These are phyloP conservation scores for Neospora caninum DNA, from an alignment of 169 alveolate species.

Conservation along the genomic window DNA sequence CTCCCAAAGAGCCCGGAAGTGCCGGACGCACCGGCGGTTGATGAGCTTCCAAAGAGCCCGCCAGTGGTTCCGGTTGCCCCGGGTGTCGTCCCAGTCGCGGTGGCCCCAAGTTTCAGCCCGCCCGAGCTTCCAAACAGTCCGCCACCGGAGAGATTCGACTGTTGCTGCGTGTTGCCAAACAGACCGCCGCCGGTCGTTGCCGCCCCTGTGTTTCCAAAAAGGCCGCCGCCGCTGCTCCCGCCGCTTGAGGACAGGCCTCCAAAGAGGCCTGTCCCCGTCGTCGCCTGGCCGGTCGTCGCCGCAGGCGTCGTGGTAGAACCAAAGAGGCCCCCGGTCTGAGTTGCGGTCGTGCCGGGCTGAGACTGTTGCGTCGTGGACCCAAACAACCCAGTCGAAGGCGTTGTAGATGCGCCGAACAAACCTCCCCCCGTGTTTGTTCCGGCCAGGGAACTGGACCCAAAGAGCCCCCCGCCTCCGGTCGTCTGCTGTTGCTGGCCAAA, in stretches of 20 bases:
- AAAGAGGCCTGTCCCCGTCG: conserved; percentile 16
- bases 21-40: background rate
- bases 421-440: background rate
- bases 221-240: conserved; percentile 4
- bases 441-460: conserved; percentile 32
- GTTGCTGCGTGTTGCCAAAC: conserved; percentile 61
- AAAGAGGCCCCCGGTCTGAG: conserved; percentile 11
- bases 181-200: conserved; percentile 40
- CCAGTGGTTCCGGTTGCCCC: conserved; percentile 6
- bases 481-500: conserved; percentile 39
- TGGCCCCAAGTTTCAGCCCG: background rate
- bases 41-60: background rate
- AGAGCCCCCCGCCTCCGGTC: conserved; percentile 48
- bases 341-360: background rate
- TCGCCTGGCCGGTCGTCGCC: background rate
- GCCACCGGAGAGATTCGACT: conserved; percentile 28
- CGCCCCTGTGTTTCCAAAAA: background rate
- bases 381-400: conserved; percentile 6
- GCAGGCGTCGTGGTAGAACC: background rate
- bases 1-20: conserved; percentile 20
- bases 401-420: conserved; percentile 5
- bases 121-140: conserved; percentile 22
- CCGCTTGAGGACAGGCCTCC: background rate
- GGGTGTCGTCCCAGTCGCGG: conserved; percentile 1
- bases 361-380: conserved; percentile 33